These are phyloP conservation scores for Huntiella abstrusa DNA, from an alignment of 2,329 filamentous ascomycete genomes.

Conservation along the genomic window DNA sequence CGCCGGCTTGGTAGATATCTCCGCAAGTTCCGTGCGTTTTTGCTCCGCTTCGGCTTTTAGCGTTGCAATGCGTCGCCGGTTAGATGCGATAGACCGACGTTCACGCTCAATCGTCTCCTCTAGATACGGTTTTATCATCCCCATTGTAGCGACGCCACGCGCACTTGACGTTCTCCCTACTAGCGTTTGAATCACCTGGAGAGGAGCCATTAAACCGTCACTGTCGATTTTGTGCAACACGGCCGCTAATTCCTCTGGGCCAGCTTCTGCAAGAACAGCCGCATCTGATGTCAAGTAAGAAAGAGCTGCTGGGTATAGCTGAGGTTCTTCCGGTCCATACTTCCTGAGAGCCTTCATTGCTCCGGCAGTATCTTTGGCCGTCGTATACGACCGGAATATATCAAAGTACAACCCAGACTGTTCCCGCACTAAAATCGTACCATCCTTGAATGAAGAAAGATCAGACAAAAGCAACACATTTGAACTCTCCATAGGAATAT, in stretches of 20 bases:
- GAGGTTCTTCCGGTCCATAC: slow-evolving; percentile 79
- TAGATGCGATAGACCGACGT: slow-evolving; percentile 62
- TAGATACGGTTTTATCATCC: slow-evolving; percentile 87
- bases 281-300: slow-evolving; percentile 83
- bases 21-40: slow-evolving; percentile 60
- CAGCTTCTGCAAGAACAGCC: slow-evolving; percentile 65
- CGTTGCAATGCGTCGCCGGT: slow-evolving; percentile 62
- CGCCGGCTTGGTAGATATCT: slow-evolving; percentile 59
- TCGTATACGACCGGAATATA: slow-evolving; percentile 91
- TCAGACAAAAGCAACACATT: slow-evolving; percentile 88
- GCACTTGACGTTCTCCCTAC: slow-evolving; percentile 31
- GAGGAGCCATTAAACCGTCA: slow-evolving; percentile 80
- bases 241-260: slow-evolving; percentile 57
- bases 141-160: slow-evolving; percentile 72
- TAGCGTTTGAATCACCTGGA: slow-evolving; percentile 91
- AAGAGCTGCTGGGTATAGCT: slow-evolving; percentile 79
- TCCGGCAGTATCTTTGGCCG: slow-evolving; percentile 75
- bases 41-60: slow-evolving; percentile 69
- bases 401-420: slow-evolving; percentile 82
- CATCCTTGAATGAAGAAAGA: slow-evolving; percentile 73
- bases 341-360: slow-evolving; percentile 79
- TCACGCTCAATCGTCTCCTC: slow-evolving; percentile 77
- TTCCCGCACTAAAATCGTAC: slow-evolving; percentile 82
- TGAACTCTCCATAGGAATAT: slow-evolving; percentile 78
- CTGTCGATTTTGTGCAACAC: slow-evolving; percentile 76